Evolutionary conservation across 805 yeast genomes (phyloP).

Genomic region (Wickerhamiella brachini): DNA sequence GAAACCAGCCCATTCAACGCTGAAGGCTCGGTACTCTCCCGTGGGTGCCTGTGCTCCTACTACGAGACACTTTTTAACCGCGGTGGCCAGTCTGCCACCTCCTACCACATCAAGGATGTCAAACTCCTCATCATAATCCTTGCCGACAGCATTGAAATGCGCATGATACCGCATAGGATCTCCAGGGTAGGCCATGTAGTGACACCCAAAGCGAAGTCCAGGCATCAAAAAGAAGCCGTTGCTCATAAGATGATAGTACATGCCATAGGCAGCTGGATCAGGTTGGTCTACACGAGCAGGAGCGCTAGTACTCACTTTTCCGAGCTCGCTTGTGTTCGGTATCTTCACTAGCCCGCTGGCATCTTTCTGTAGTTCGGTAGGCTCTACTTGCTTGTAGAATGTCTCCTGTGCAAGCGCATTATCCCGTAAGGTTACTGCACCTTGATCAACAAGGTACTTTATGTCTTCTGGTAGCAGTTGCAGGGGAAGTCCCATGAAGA

Average conservation of each 20-base stretch:
- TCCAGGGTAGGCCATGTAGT: slow-evolving; percentile 83
- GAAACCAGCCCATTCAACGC: slow-evolving; percentile 95
- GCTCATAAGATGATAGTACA: slow-evolving; percentile 31
- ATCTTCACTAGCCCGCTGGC: background rate
- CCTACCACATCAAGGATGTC: slow-evolving; percentile 48
- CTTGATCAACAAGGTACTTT: slow-evolving; percentile 40
- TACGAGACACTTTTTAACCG: slow-evolving; percentile 78
- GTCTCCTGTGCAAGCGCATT: slow-evolving; percentile 13
- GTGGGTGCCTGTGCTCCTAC: slow-evolving; percentile 25
- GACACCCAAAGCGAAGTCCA: slow-evolving; percentile 85
- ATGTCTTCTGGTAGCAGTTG: slow-evolving; percentile 63
- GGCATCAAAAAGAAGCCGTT: slow-evolving; percentile 52
- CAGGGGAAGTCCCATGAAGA: slow-evolving; percentile 75
- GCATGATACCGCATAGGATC: slow-evolving; percentile 88
- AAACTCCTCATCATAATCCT: slow-evolving; percentile 37
- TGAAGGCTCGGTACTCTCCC: slow-evolving; percentile 34
- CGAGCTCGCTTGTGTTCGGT: background rate
- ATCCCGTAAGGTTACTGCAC: slow-evolving; percentile 33
- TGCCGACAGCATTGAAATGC: slow-evolving; percentile 54
- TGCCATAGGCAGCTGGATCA: slow-evolving; percentile 15
- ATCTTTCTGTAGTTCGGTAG: background rate
- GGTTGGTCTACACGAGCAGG: background rate
- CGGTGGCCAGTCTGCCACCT: slow-evolving; percentile 86
- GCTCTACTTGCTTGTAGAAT: background rate
- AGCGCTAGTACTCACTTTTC: background rate